Percentiles rank a stretch among this genome's conserved stretches.
These are phyloP conservation scores for Casuarina equisetifolia DNA, from an alignment of 306 rosid genomes.

Conservation along the genomic window DNA sequence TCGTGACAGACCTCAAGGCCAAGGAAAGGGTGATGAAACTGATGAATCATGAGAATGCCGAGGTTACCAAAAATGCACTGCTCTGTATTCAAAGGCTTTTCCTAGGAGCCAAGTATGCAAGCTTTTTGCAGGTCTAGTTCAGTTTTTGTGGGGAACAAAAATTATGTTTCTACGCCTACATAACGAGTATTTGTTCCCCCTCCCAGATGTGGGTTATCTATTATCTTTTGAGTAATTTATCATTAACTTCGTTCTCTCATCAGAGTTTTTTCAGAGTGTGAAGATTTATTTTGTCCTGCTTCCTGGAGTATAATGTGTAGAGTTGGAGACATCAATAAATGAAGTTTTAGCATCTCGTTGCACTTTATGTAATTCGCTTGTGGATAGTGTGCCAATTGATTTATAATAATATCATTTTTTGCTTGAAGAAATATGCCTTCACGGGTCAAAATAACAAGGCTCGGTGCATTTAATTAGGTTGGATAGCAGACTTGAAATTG, in stretches of 20 bases:
- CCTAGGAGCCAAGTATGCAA: conserved; percentile 92
- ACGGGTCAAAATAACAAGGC: too few relatives aligned
- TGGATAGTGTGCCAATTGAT: neutral
- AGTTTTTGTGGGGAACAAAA: conserved; percentile 18
- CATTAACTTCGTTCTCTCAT: conserved; percentile 2
- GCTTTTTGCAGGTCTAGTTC: conserved; percentile 84
- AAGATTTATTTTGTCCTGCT: conserved; percentile 4
- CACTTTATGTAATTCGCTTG: neutral
- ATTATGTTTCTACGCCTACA: conserved; percentile 12
- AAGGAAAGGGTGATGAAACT: conserved; percentile 95
- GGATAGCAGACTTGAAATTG: neutral
- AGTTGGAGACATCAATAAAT: conserved; percentile 4
- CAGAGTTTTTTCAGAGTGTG: neutral
- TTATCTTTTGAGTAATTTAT: conserved; percentile 4
- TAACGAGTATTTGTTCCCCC: neutral
- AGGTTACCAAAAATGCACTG: conserved; percentile 92
- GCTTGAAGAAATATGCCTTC: too few relatives aligned
- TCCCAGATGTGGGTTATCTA: neutral
- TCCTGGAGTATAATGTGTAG: conserved; percentile 1
- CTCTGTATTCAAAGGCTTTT: conserved; percentile 98
- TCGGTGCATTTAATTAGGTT: neutral
- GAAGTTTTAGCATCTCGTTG: neutral
- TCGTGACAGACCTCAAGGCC: conserved; percentile 90
- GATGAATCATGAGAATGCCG: conserved; percentile 90
- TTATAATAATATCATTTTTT: too few relatives aligned